A percentile compares a stretch with the other conserved stretches of the same genome.
phyloP scores from a whole-genome alignment of 78 protist species.

The Dictyostelium firmibasis region DNA sequence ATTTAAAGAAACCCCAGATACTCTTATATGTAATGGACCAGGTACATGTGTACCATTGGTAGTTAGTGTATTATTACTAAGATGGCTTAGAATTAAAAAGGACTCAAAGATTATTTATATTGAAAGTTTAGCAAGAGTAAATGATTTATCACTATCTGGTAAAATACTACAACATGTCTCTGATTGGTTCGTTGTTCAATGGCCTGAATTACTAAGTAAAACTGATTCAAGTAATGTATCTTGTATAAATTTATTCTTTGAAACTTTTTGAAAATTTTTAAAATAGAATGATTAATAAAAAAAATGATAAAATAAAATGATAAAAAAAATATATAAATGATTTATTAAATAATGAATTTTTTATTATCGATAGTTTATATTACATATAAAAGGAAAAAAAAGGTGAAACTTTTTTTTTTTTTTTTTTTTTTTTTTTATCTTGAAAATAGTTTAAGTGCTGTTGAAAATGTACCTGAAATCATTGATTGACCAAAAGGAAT shows the following conservation, averaged over 20 bases:
- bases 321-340: too few species aligned
- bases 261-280: constrained; percentile 12
- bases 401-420: too few species aligned
- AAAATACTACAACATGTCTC: constrained; percentile 62
- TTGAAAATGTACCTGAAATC: background rate
- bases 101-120: constrained; percentile 69
- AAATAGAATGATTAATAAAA: background rate
- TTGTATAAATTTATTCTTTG: constrained; percentile 52
- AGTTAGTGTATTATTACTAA: constrained; percentile 46
- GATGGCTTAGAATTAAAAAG: background rate
- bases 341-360: background rate
- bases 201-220: constrained; percentile 50
- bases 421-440: background rate
- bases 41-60: constrained; percentile 87
- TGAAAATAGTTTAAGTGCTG: background rate
- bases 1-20: constrained; percentile 62
- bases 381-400: background rate
- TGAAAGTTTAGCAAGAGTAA: constrained; percentile 85
- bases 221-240: background rate
- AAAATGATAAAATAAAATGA: background rate
- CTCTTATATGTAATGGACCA: constrained; percentile 85
- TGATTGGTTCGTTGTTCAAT: constrained; percentile 78
- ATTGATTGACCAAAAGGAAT: constrained; percentile 60
- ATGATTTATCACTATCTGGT: constrained; percentile 78
- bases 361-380: background rate